phyloP scores from a whole-genome alignment of 176 grass and related monocot genomes.

The Puya raimondii region DNA sequence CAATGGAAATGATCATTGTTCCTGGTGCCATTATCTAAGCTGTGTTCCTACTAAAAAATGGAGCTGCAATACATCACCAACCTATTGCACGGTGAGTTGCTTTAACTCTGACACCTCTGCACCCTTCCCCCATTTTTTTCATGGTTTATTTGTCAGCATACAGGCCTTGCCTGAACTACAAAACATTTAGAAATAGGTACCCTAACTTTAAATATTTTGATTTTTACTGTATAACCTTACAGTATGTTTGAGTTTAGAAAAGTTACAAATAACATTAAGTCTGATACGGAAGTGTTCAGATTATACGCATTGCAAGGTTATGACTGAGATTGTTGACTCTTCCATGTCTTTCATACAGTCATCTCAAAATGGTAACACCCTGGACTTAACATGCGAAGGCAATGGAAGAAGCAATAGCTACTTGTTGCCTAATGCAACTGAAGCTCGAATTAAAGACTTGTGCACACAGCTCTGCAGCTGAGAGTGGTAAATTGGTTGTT shows the following conservation, averaged over 20 bases:
- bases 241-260: neutral
- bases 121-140: neutral
- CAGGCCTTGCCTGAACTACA: neutral
- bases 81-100: conserved; percentile 32
- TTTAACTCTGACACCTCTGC: neutral
- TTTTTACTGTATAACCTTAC: too few relatives aligned
- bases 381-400: conserved; percentile 38
- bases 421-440: conserved; percentile 24
- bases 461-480: conserved; percentile 57
- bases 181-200: neutral
- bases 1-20: conserved; percentile 68
- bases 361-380: conserved; percentile 18
- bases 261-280: too few relatives aligned
- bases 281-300: too few relatives aligned
- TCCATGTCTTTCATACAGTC: conserved; percentile 23
- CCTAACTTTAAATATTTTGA: too few relatives aligned
- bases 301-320: too few relatives aligned
- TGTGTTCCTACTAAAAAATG: conserved; percentile 56
- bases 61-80: conserved; percentile 47
- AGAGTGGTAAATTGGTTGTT: conserved; percentile 14
- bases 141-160: neutral
- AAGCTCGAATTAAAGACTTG: conserved; percentile 34
- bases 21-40: conserved; percentile 76
- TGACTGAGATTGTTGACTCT: too few relatives aligned
- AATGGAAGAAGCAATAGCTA: conserved; percentile 30